Evolutionary conservation across 768 basidiomycete genomes (phyloP), one percentile per base, ranked within the genome.

Genomic region (Clavaria fumosa): DNA sequence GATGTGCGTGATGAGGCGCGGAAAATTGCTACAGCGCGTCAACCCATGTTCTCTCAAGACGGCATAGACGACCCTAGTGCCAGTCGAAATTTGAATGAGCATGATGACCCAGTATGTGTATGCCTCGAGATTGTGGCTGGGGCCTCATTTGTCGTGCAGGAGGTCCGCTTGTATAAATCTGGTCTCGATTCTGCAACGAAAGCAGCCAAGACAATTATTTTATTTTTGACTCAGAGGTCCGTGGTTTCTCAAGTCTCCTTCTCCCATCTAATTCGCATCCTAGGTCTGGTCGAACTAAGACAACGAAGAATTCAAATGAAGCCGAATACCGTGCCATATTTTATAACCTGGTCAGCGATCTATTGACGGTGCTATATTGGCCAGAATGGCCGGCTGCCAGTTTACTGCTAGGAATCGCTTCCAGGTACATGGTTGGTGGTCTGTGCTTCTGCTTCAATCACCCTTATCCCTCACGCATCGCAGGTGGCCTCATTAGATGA

Each of bases 321-420:
- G 78, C 83, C 4, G 93, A 97, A 52, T 96, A 96, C 53, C 75
- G 89, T 34, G 66, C 77, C 0, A 88, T 97, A 26, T 82, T 97
- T 42, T 93, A 97, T 50, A 83, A 83, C 47, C 62, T 97, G 7
- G 74, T 97, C 28, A 74, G 76, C 2, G 95, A 99, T 51, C 63
- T 95, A 17, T 66, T 97, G 17, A 69, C 71, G 6, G 89, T 95
- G 14, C 62, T 96, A 4, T 90, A 81, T 53, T 85, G 85, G 75
- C 91, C 95, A 0, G 95, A 99, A 56, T 99, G 93, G 90, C 95
- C 95, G 4, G 91, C 85, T 7, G 85, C 95, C 2, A 69, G 76
- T 30, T 57, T 95, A 12, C 63, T 95, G 26, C 59, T 97, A 24
- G 72, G 69, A 31, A 78, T 95, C 33, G 72, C 78, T 5, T 81